phyloP scores from a whole-genome alignment of 768 basidiomycete genomes.

The Suillus ampliporus region DNA sequence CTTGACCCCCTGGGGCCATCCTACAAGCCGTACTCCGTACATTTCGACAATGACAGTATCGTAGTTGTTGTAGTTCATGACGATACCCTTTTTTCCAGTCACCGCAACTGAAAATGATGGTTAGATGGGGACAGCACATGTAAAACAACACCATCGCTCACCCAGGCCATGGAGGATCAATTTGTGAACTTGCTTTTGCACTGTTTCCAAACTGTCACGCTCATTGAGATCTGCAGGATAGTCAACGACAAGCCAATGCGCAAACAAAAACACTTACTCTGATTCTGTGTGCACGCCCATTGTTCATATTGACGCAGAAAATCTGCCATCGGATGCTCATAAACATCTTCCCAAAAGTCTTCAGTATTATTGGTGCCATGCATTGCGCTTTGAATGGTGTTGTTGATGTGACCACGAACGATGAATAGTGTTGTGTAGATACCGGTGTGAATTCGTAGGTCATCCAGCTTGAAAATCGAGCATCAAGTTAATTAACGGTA shows the following conservation, averaged over 20 bases:
- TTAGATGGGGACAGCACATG: background rate
- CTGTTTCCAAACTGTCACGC: constrained; percentile 4
- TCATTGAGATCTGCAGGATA: background rate
- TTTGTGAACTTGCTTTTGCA: constrained; percentile 6
- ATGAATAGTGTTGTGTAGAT: constrained; percentile 12
- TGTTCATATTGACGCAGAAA: constrained; percentile 15
- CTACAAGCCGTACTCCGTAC: constrained; percentile 19
- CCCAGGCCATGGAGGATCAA: constrained; percentile 15
- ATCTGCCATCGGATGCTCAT: background rate
- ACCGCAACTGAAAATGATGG: constrained; percentile 10
- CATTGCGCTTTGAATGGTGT: constrained; percentile 12
- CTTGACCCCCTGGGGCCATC: constrained; percentile 19
- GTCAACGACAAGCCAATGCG: too few relatives aligned
- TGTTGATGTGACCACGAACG: constrained; percentile 17
- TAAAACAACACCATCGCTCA: constrained; percentile 13
- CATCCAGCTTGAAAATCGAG: constrained; percentile 14
- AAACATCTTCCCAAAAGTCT: constrained; percentile 14
- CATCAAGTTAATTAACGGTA: too few relatives aligned
- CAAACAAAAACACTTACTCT: constrained; percentile 15
- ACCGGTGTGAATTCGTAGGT: constrained; percentile 6
- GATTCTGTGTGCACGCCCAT: constrained; percentile 16
- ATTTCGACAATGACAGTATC: constrained; percentile 16
- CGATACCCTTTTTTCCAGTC: background rate
- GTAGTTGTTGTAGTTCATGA: constrained; percentile 26
- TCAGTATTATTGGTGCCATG: constrained; percentile 11